A percentile compares a stretch with the other conserved stretches of the same genome.
Evolutionary conservation across 2,329 filamentous ascomycete species (phyloP).

Genomic region (Botrytis fabae): DNA sequence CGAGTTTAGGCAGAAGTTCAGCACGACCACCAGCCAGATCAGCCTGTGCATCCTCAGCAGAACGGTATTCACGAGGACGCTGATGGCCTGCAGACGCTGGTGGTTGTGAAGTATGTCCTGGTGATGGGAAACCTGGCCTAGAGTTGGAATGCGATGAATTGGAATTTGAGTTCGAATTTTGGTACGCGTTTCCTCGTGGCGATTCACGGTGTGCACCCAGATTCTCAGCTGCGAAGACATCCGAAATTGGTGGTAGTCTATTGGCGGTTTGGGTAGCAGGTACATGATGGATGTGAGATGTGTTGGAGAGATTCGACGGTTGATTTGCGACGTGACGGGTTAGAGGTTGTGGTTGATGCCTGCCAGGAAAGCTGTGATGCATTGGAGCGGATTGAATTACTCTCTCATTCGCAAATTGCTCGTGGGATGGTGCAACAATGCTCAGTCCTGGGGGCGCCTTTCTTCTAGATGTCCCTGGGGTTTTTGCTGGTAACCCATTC

Average conservation of each 20-base stretch:
- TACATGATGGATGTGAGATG: constrained; percentile 87
- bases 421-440: constrained; percentile 90
- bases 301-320: constrained; percentile 77
- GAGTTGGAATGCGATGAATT: constrained; percentile 64
- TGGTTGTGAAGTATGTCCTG: constrained; percentile 50
- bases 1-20: constrained; percentile 86
- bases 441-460: constrained; percentile 86
- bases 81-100: constrained; percentile 57
- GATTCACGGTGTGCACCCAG: constrained; percentile 61
- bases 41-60: constrained; percentile 91
- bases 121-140: constrained; percentile 72
- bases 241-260: constrained; percentile 86
- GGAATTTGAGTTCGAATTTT: constrained; percentile 43
- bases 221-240: constrained; percentile 83
- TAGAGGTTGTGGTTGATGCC: constrained; percentile 74
- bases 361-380: constrained; percentile 91
- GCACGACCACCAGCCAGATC: constrained; percentile 88
- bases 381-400: constrained; percentile 96
- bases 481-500: constrained; percentile 55
- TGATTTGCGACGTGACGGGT: constrained; percentile 79
- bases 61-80: constrained; percentile 84
- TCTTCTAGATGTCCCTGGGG: constrained; percentile 71
- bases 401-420: constrained; percentile 88
- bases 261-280: constrained; percentile 88
- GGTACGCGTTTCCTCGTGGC: constrained; percentile 31